phyloP scores from a whole-genome alignment of 2,329 filamentous ascomycete species.

The Penicillium italicum region DNA sequence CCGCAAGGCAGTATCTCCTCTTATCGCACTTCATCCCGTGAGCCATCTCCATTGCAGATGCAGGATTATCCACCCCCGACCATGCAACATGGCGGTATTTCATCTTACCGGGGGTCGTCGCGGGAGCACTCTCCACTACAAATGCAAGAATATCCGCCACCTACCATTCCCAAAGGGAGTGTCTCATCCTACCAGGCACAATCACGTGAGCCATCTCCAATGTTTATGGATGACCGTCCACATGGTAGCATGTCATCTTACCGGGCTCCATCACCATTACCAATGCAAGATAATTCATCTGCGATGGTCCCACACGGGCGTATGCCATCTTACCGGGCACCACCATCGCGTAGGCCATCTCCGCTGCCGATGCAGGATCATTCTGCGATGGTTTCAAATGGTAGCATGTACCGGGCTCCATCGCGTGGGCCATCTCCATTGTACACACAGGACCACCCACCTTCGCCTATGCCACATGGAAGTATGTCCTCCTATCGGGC shows the following conservation, averaged over 20 bases:
- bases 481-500: conserved; percentile 3
- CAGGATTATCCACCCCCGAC: conserved; percentile 5
- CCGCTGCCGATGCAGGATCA: conserved; percentile 3
- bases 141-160: conserved; percentile 32
- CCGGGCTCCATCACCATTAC: background rate
- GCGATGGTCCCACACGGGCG: conserved; percentile 9
- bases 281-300: background rate
- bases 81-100: conserved; percentile 4
- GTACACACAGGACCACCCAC: conserved; percentile 33
- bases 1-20: conserved; percentile 4
- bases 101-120: conserved; percentile 13
- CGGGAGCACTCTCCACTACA: conserved; percentile 27
- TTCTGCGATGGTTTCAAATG: conserved; percentile 1
- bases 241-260: conserved; percentile 2
- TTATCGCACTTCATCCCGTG: conserved; percentile 11
- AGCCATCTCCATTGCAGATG: conserved; percentile 8
- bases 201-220: conserved; percentile 26
- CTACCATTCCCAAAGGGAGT: conserved; percentile 3
- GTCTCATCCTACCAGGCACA: conserved; percentile 1
- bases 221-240: conserved; percentile 33
- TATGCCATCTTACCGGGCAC: conserved; percentile 1
- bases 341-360: conserved; percentile 10
- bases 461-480: background rate
- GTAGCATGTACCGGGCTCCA: conserved; percentile 6
- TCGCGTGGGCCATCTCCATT: conserved; percentile 27